A percentile compares a stretch with the other conserved stretches of the same genome.
These are phyloP conservation scores for Metschnikowia borealis DNA, from an alignment of 805 yeast genomes.

Conservation along the genomic window DNA sequence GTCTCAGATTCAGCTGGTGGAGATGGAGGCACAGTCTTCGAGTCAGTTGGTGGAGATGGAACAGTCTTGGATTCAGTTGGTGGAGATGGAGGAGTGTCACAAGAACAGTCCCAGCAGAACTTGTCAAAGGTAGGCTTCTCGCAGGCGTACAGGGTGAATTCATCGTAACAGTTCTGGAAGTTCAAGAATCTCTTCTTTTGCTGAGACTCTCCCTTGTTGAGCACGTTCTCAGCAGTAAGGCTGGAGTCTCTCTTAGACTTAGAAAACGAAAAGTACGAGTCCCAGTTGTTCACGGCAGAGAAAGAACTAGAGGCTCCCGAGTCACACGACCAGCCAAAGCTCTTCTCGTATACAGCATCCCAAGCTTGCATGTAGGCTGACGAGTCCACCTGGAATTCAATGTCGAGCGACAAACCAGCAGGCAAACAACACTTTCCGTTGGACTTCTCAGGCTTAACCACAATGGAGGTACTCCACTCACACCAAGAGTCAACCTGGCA, in stretches of 20 bases:
- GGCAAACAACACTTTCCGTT: constrained; percentile 11
- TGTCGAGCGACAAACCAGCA: constrained; percentile 4
- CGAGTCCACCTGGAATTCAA: constrained; percentile 1
- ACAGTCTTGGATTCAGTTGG: neutral
- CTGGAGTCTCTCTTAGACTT: constrained; percentile 7
- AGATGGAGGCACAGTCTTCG: neutral
- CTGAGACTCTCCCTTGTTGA: neutral
- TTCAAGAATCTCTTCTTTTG: constrained; percentile 7
- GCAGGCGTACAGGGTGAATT: neutral
- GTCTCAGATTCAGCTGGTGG: too few species aligned
- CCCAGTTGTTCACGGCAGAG: neutral
- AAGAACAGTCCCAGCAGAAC: constrained; percentile 9
- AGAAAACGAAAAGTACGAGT: neutral
- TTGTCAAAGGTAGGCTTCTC: constrained; percentile 4
- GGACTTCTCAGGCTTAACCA: constrained; percentile 5
- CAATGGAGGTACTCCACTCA: constrained; percentile 8
- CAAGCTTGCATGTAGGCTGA: constrained; percentile 3
- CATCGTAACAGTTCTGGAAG: neutral
- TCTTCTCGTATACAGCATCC: neutral
- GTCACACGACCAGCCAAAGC: constrained; percentile 3
- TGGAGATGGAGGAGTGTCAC: neutral
- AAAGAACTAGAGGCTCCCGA: neutral
- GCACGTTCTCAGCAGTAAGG: neutral
- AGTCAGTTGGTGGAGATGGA: neutral
- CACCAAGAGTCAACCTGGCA: constrained; percentile 3